Conservation (phyloP, 306 rosid species). For the Prosopis cineraria region DNA sequence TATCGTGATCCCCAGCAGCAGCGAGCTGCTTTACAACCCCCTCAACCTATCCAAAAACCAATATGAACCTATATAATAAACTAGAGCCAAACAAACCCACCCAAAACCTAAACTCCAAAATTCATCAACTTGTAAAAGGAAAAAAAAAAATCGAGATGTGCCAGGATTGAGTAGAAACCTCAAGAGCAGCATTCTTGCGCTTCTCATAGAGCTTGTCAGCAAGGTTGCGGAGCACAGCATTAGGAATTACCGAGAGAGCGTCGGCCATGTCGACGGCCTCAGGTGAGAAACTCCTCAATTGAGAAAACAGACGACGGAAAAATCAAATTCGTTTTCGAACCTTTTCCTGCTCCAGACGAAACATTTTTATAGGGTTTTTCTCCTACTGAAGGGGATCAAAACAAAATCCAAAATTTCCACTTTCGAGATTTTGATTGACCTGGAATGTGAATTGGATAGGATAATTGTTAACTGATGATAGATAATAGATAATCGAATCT, state of each 20-base stretch:
- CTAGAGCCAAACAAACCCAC: slow-evolving; percentile 34
- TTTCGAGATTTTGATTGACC: slow-evolving; percentile 30
- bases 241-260: slow-evolving; percentile 61
- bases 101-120: slow-evolving; percentile 52
- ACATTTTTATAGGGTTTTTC: slow-evolving; percentile 13
- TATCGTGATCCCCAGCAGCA: slow-evolving; percentile 79
- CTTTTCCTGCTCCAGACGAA: slow-evolving; percentile 48
- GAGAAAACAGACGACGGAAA: not conserved
- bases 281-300: slow-evolving; percentile 19
- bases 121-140: slow-evolving; percentile 21
- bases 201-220: slow-evolving; percentile 97
- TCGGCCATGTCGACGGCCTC: slow-evolving; percentile 68
- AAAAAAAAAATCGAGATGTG: not conserved
- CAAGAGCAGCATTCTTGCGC: slow-evolving; percentile 98
- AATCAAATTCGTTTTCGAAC: slow-evolving; percentile 48
- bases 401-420: slow-evolving; percentile 27
- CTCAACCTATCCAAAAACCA: slow-evolving; percentile 65
- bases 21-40: slow-evolving; percentile 89
- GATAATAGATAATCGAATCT: not conserved
- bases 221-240: slow-evolving; percentile 85
- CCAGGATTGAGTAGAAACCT: slow-evolving; percentile 52
- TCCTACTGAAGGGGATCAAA: slow-evolving; percentile 30
- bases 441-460: slow-evolving; percentile 35
- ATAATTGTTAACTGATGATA: not conserved
- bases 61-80: slow-evolving; percentile 1